A percentile compares a stretch with the other conserved stretches of the same genome.
Evolutionary conservation across 2,329 filamentous ascomycete species (phyloP).

Genomic region (Stemphylium lycopersici): DNA sequence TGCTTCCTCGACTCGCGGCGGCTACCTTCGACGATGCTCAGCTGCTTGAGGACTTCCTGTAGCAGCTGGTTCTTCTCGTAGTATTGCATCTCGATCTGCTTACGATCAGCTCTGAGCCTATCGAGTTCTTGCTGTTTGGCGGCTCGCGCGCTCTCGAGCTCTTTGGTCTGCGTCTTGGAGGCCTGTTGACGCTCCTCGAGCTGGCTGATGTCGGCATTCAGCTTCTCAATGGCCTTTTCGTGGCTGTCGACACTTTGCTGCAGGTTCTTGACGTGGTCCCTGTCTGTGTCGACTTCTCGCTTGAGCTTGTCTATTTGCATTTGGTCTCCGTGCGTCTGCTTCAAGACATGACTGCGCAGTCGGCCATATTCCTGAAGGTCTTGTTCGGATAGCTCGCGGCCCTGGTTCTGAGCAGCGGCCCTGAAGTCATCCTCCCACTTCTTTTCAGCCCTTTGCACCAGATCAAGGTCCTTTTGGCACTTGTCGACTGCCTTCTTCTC

Average conservation of each 20-base stretch:
- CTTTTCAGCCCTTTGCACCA: constrained; percentile 86
- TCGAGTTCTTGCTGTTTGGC: constrained; percentile 91
- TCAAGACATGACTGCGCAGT: constrained; percentile 82
- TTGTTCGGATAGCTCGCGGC: constrained; percentile 80
- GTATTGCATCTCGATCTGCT: constrained; percentile 72
- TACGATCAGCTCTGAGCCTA: constrained; percentile 51
- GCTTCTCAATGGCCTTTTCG: constrained; percentile 73
- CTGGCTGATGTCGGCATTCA: constrained; percentile 72
- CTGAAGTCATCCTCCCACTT: constrained; percentile 89
- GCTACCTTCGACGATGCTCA: constrained; percentile 83
- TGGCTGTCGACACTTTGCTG: constrained; percentile 85
- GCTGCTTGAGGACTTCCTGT: constrained; percentile 78
- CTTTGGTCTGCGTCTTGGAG: constrained; percentile 67
- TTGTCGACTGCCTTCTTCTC: constrained; percentile 73
- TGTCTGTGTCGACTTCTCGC: constrained; percentile 88
- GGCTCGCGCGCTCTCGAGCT: constrained; percentile 78
- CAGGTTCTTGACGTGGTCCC: constrained; percentile 86
- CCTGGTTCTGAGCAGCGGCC: constrained; percentile 83
- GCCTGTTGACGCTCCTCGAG: constrained; percentile 72
- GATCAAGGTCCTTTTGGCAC: constrained; percentile 78
- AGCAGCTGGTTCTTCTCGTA: constrained; percentile 94
- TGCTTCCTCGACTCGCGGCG: constrained; percentile 86
- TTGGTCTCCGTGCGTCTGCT: constrained; percentile 80
- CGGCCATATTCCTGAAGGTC: constrained; percentile 90
- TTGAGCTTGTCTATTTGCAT: constrained; percentile 83